These are phyloP conservation scores for Solanum chaucha DNA, from an alignment of 257 asterid genomes.

Conservation along the genomic window DNA sequence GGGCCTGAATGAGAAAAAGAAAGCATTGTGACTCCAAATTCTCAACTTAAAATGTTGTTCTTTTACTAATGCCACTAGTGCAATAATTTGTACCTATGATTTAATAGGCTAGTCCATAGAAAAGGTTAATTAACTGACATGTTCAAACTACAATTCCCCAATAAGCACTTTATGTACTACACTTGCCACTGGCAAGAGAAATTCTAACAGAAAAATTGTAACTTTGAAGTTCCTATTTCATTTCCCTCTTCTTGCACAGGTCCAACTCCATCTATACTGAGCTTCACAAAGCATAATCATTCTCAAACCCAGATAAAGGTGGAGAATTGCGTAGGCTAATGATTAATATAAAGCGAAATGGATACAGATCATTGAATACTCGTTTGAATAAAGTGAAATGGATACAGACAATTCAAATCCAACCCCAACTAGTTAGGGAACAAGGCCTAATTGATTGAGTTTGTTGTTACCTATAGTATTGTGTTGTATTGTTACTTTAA, in stretches of 20 bases:
- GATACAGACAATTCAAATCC: background rate
- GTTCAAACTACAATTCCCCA: background rate
- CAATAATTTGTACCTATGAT: background rate
- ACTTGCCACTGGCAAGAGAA: background rate
- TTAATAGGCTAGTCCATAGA: background rate
- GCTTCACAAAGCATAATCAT: background rate
- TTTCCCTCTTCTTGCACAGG: background rate
- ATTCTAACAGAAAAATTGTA: background rate
- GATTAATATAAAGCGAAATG: background rate
- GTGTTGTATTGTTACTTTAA: too few species aligned
- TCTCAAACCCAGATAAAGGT: background rate
- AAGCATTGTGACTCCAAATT: background rate
- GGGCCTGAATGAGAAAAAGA: constrained; percentile 41
- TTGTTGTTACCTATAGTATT: background rate
- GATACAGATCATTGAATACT: background rate
- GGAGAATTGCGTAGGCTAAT: background rate
- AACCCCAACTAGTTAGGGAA: background rate
- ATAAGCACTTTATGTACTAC: background rate
- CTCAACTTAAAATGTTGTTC: background rate
- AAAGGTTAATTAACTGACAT: background rate
- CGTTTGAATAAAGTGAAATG: background rate
- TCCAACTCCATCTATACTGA: background rate
- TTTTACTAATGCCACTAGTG: background rate
- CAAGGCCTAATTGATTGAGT: background rate
- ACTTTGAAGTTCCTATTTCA: background rate